A percentile compares a stretch with the other conserved stretches of the same genome.
phyloP scores from a whole-genome alignment of 2,329 filamentous ascomycete species.

The Aspergillus neoniger region DNA sequence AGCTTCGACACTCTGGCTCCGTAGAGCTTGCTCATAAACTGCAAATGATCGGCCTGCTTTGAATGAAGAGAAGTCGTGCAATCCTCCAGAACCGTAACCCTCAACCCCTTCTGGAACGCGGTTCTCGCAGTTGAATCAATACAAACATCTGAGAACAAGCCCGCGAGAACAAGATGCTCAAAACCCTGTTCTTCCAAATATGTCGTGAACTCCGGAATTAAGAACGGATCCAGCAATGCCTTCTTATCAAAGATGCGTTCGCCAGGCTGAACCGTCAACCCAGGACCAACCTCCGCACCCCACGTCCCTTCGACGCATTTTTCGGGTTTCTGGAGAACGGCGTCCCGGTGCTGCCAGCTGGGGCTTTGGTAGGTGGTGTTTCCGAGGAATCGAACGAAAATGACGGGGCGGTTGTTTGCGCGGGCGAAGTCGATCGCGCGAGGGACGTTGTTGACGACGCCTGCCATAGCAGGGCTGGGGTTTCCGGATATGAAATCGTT shows the following conservation, averaged over 20 bases:
- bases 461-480: constrained; percentile 1
- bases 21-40: too few relatives aligned
- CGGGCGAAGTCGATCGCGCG: background rate
- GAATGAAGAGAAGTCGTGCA: background rate
- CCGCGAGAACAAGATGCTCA: too few relatives aligned
- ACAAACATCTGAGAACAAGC: background rate
- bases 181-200: too few relatives aligned
- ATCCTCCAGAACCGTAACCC: constrained; percentile 5
- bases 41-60: too few relatives aligned
- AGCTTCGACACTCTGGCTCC: too few relatives aligned
- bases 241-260: too few relatives aligned
- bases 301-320: too few relatives aligned
- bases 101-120: constrained; percentile 8
- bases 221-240: too few relatives aligned
- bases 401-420: background rate
- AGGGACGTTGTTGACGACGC: background rate
- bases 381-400: constrained; percentile 5
- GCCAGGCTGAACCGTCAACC: too few relatives aligned
- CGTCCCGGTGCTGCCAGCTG: constrained; percentile 2
- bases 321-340: too few relatives aligned
- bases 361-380: background rate
- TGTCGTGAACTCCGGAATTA: too few relatives aligned
- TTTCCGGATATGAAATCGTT: background rate
- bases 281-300: too few relatives aligned
- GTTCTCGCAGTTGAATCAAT: constrained; percentile 8